Evolutionary conservation across 169 alveolate genomes (phyloP), one percentile per base, ranked within the genome.

Genomic region (Theileria sp.): DNA sequence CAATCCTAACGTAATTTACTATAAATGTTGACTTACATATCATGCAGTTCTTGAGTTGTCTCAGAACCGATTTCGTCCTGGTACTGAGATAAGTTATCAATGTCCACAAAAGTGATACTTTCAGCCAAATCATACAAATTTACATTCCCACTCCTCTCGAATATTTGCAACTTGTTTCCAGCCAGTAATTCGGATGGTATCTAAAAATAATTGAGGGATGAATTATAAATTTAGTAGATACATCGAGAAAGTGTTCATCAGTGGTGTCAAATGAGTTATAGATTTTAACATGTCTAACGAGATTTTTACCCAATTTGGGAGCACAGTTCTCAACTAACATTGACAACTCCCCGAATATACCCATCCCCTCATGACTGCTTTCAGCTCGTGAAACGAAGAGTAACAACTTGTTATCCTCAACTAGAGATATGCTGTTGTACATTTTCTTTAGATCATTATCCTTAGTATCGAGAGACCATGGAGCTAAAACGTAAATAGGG

Each of bases 61-160:
- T 71, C 56, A 1, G 67, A 58, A 38, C 25, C 54, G 8, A 61
- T 36, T 8, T 71, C 79, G 13, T 82, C 84, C 76, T 82, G 75
- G 50, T 82, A 76, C 65, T 62, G 86, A 26, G 79, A 44, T 23
- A 62, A 26, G 70, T 75, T 73, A 15, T 82, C 88, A 13, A 71
- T 78, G 17, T 79, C 88, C 66, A 82, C 60, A 74, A 75, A 82
- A 12, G 83, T 73, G 28, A 82, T 67, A 34, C 86, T 76, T 21
- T 82, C 88, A n/a, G 86, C 86, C 38, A 82, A 75, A 50, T 82
- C 88, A 58, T 76, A 82, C n/a, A 82, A 44, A 25, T 67, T 82
- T 38, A 82, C 75, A 69, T 76, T 69, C 61, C 69, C 32, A 69
- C 76, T 58, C 80, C 77, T 25, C 56, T 21, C 51, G 56, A 50